Conservation (phyloP, 2,329 filamentous ascomycete genomes). For the Periconia digitata region DNA sequence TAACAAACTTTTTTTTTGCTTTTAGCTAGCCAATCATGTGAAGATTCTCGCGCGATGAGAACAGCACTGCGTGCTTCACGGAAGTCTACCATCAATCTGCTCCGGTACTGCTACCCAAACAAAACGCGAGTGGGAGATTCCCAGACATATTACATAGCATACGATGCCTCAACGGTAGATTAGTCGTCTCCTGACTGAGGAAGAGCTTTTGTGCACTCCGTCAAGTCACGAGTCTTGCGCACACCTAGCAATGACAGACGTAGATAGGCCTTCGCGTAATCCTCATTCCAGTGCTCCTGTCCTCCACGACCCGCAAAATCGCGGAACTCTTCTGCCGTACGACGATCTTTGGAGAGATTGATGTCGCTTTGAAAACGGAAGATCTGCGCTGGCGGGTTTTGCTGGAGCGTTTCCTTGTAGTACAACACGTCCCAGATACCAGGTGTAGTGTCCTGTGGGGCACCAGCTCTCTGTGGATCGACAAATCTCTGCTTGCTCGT, state of each 20-base stretch:
- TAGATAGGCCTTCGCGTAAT: slow-evolving; percentile 53
- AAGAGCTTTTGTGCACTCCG: slow-evolving; percentile 57
- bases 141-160: no score
- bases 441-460: slow-evolving; percentile 33
- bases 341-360: slow-evolving; percentile 27
- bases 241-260: slow-evolving; percentile 57
- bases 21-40: no score
- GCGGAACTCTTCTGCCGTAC: slow-evolving; percentile 29
- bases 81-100: no score
- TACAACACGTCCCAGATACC: slow-evolving; percentile 36
- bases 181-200: slow-evolving; percentile 20
- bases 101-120: not conserved
- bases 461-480: slow-evolving; percentile 17
- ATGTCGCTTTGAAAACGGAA: slow-evolving; percentile 34
- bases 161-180: not conserved
- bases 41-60: no score
- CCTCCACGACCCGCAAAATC: slow-evolving; percentile 11
- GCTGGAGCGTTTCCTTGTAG: slow-evolving; percentile 33
- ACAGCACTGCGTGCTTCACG: no score
- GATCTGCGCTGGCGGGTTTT: slow-evolving; percentile 25
- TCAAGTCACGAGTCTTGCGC: slow-evolving; percentile 55
- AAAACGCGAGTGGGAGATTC: not conserved
- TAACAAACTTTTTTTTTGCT: not conserved
- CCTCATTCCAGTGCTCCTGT: slow-evolving; percentile 21
- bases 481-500: slow-evolving; percentile 31